Evolutionary conservation across 169 alveolate genomes (phyloP).

Genomic region (Plasmodium gonderi): DNA sequence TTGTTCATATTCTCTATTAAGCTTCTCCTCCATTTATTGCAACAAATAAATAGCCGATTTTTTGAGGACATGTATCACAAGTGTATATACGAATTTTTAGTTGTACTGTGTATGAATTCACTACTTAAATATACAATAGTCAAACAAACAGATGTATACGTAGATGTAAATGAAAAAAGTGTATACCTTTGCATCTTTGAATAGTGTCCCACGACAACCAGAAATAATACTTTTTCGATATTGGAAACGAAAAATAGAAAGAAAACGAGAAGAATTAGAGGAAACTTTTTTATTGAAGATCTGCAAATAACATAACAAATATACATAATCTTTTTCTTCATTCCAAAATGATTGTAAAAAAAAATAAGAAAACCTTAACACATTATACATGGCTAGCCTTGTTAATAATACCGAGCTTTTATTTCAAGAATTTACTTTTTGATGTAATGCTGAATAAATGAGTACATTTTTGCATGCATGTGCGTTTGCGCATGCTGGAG

Average conservation of each 20-base stretch:
- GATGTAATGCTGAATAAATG: conserved; percentile 60
- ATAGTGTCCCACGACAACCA: background rate
- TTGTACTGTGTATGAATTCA: too few relatives aligned
- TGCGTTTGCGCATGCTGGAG: background rate
- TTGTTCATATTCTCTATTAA: background rate
- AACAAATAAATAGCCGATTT: background rate
- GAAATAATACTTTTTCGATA: background rate
- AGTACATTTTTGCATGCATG: background rate
- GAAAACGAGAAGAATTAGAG: conserved; percentile 7
- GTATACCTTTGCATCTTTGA: background rate
- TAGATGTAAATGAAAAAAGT: too few relatives aligned
- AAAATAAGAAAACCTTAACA: conserved; percentile 27
- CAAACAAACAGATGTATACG: background rate
- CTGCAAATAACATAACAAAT: background rate
- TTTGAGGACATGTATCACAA: background rate
- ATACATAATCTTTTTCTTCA: background rate
- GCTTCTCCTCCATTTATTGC: background rate
- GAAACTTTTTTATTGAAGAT: background rate
- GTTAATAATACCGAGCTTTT: conserved; percentile 41
- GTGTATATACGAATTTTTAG: too few relatives aligned
- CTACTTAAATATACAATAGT: background rate
- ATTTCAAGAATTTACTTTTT: conserved; percentile 45
- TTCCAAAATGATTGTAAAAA: conserved; percentile 62
- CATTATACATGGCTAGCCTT: conserved; percentile 42
- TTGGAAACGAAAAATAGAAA: background rate